These are phyloP conservation scores for Podila verticillata DNA, from an alignment of 192 early-diverging fungal genomes.

Conservation along the genomic window DNA sequence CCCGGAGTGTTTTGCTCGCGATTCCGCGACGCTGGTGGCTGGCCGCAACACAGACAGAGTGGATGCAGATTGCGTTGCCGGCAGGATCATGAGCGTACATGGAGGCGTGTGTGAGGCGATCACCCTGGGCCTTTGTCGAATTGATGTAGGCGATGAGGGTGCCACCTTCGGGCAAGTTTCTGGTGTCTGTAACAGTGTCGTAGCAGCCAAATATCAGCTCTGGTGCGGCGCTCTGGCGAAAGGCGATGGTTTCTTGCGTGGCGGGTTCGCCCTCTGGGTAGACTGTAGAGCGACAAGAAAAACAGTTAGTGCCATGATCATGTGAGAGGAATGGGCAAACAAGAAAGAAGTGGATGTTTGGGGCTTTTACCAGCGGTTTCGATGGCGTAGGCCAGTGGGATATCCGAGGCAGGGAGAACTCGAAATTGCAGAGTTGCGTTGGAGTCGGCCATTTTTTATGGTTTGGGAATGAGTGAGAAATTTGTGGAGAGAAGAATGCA, in stretches of 20 bases:
- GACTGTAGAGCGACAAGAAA: conserved; percentile 9
- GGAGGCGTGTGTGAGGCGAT: conserved; percentile 68
- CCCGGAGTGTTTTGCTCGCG: conserved; percentile 58
- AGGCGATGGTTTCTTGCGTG: conserved; percentile 47
- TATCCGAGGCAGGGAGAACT: neutral
- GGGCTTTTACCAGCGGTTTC: neutral
- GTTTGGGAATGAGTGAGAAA: neutral
- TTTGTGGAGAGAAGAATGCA: neutral
- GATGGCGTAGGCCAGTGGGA: neutral
- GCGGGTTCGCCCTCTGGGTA: conserved; percentile 61
- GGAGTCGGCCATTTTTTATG: neutral
- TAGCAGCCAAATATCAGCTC: conserved; percentile 55
- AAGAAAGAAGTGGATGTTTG: no score
- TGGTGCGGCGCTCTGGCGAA: conserved; percentile 49
- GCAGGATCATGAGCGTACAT: conserved; percentile 69
- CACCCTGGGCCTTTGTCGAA: conserved; percentile 56
- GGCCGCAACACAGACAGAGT: conserved; percentile 70
- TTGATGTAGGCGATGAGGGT: conserved; percentile 68
- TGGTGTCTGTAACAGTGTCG: conserved; percentile 6
- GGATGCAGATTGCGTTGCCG: conserved; percentile 72
- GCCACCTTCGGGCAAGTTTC: neutral
- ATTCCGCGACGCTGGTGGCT: conserved; percentile 64
- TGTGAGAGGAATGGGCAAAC: no score
- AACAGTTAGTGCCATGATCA: neutral
- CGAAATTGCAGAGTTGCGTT: neutral